Evolutionary conservation across 1,284 basidiomycete species (phyloP).

Genomic region (Rhodotorula sp.): DNA sequence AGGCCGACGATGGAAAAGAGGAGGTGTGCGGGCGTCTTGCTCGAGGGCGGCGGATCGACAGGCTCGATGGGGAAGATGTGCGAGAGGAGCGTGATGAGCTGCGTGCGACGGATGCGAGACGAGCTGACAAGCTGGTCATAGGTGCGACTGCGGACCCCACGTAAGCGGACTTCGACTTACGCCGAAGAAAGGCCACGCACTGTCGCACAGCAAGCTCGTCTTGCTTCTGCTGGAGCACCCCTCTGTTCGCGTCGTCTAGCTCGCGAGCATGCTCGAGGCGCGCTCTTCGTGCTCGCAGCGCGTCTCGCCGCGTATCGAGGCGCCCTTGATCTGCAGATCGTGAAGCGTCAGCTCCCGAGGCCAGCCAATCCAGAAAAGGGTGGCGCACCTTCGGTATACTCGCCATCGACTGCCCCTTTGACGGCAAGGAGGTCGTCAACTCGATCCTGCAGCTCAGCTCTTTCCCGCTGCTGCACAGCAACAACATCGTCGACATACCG

Average conservation of each 20-base stretch:
- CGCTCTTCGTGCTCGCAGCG: conserved; percentile 5
- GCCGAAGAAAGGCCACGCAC: neutral
- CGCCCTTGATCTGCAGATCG: neutral
- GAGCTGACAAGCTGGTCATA: conserved; percentile 17
- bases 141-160: conserved; percentile 1
- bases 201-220: neutral
- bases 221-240: neutral
- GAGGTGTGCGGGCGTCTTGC: conserved; percentile 17
- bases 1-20: conserved; percentile 74
- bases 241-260: neutral
- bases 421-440: conserved; percentile 30
- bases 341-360: too few species aligned
- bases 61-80: conserved; percentile 85
- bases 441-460: conserved; percentile 20
- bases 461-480: conserved; percentile 13
- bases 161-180: neutral
- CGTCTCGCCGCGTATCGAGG: neutral
- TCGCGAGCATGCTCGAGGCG: conserved; percentile 8
- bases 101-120: conserved; percentile 44
- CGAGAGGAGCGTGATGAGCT: conserved; percentile 67
- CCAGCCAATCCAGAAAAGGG: neutral
- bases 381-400: conserved; percentile 19
- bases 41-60: conserved; percentile 54
- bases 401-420: conserved; percentile 9
- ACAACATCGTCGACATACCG: neutral